A percentile compares a stretch with the other conserved stretches of the same genome.
Evolutionary conservation across 352 stramenopile species (phyloP).

Genomic region (Aphanomyces invadans): DNA sequence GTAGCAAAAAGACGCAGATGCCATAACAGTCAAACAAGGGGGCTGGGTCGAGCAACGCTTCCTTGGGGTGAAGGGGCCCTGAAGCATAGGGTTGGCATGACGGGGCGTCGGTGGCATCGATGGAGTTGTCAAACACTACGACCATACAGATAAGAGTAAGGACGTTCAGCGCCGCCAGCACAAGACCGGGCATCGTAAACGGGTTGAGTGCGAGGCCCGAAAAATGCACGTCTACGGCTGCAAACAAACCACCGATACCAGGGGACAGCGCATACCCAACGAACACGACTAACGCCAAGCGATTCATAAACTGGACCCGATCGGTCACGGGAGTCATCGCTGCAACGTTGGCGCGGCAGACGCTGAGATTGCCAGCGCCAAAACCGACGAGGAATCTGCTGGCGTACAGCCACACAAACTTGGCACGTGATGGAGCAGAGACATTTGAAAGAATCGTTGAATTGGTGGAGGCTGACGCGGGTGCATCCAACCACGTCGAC

Average conservation of each 20-base stretch:
- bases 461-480: constrained; percentile 35
- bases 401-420: constrained; percentile 31
- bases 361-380: constrained; percentile 58
- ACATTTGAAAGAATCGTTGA: too few relatives aligned
- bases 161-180: constrained; percentile 46
- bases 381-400: constrained; percentile 65
- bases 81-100: not conserved
- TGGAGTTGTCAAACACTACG: constrained; percentile 40
- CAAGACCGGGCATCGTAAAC: constrained; percentile 46
- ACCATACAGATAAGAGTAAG: constrained; percentile 39
- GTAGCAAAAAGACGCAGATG: constrained; percentile 63
- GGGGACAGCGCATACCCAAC: constrained; percentile 63
- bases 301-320: constrained; percentile 50
- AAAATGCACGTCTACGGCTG: constrained; percentile 34
- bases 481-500: constrained; percentile 25
- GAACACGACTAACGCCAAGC: constrained; percentile 64
- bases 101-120: constrained; percentile 40
- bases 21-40: constrained; percentile 64
- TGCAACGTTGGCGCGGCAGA: constrained; percentile 62
- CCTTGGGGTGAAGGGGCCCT: not conserved
- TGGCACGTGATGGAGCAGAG: too few relatives aligned
- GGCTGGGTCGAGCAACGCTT: constrained; percentile 34
- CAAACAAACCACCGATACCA: constrained; percentile 45
- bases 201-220: constrained; percentile 44
- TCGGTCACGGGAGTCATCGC: constrained; percentile 52